A percentile compares a stretch with the other conserved stretches of the same genome.
These are phyloP conservation scores for Cladosporium sp. DNA, from an alignment of 2,329 filamentous ascomycete species.

Conservation along the genomic window DNA sequence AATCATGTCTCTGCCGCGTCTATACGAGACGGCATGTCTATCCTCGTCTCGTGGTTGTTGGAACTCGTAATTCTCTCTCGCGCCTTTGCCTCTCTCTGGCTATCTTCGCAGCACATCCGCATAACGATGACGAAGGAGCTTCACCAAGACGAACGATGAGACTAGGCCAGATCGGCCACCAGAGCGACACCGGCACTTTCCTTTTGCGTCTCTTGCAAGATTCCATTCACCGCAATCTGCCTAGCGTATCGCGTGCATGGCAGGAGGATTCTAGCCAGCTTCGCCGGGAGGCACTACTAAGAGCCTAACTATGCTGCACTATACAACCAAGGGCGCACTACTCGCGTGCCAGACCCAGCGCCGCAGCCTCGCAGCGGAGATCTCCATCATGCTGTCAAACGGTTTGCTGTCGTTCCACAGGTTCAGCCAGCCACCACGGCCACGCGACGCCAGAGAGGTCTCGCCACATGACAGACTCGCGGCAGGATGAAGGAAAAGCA, in stretches of 20 bases:
- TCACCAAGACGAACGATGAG: slow-evolving; percentile 2
- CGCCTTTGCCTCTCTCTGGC: background rate
- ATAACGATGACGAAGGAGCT: slow-evolving; percentile 3
- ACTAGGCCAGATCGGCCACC: slow-evolving; percentile 17
- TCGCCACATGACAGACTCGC: background rate
- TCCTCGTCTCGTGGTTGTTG: background rate
- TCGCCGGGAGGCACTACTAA: background rate
- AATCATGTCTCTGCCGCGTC: background rate
- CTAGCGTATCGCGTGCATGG: slow-evolving; percentile 16
- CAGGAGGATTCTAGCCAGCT: slow-evolving; percentile 9
- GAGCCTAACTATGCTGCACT: background rate
- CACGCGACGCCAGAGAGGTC: background rate
- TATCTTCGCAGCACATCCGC: background rate
- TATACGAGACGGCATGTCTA: background rate
- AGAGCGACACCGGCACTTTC: slow-evolving; percentile 11
- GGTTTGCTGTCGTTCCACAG: background rate
- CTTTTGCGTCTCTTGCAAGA: background rate
- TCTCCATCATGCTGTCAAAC: background rate
- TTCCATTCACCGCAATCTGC: slow-evolving; percentile 16
- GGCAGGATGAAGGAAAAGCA: background rate
- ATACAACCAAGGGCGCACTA: background rate
- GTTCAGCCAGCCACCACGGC: background rate
- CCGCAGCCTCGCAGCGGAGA: slow-evolving; percentile 2
- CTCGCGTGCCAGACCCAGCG: background rate
- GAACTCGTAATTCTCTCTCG: background rate